Percentiles rank a stretch among this genome's conserved stretches.
Conservation (phyloP, 306 rosid species). For the Quercus ilex region DNA sequence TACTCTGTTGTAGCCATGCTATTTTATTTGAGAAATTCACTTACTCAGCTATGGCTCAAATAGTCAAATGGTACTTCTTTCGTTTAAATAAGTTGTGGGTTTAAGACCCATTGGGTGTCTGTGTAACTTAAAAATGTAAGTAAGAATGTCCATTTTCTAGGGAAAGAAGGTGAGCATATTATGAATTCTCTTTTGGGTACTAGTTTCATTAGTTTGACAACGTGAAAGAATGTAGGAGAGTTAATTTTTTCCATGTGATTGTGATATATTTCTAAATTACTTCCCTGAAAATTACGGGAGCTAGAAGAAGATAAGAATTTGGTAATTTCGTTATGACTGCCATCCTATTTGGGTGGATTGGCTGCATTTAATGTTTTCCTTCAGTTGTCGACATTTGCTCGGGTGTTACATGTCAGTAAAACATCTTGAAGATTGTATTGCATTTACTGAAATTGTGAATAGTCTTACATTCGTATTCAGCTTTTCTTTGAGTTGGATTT, state of each 20-base stretch:
- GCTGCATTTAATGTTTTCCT: background rate
- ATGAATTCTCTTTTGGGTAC: background rate
- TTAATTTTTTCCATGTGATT: background rate
- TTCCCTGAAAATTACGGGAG: background rate
- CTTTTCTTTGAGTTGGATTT: background rate
- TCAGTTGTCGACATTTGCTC: background rate
- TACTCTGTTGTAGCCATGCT: background rate
- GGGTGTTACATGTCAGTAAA: background rate
- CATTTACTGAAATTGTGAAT: background rate
- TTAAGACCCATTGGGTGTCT: background rate
- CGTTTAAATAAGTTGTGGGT: background rate
- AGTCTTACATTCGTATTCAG: background rate
- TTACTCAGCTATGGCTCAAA: background rate
- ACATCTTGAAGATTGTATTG: background rate
- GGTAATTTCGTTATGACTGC: background rate
- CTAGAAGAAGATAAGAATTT: background rate
- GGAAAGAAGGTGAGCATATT: background rate
- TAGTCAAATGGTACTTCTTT: background rate
- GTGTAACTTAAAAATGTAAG: background rate
- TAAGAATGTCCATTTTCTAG: background rate
- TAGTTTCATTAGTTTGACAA: background rate
- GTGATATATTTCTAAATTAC: background rate
- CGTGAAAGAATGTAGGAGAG: background rate
- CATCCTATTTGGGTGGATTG: slow-evolving; percentile 2
- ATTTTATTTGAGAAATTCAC: background rate